phyloP scores from a whole-genome alignment of 768 basidiomycete species.

The Hemileccinum impolitum region DNA sequence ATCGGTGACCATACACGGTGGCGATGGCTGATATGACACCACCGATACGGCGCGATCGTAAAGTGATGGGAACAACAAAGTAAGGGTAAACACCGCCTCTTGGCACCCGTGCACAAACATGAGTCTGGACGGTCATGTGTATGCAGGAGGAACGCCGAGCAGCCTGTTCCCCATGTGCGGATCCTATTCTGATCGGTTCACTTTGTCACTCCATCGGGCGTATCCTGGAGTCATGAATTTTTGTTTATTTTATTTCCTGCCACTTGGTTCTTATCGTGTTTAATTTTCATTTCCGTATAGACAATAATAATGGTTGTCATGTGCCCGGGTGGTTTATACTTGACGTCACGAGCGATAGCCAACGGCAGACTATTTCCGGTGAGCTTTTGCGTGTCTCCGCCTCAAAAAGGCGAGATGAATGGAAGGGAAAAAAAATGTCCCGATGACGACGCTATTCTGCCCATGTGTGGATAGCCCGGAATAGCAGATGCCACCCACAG shows the following conservation, averaged over 20 bases:
- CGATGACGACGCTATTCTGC: conserved; percentile 14
- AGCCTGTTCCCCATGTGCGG: conserved; percentile 1
- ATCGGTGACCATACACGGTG: conserved; percentile 15
- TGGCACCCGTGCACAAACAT: conserved; percentile 15
- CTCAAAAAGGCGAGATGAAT: conserved; percentile 4
- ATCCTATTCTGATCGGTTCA: conserved; percentile 18
- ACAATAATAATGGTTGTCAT: background rate
- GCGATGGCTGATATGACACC: conserved; percentile 4
- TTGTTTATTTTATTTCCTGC: conserved; percentile 10
- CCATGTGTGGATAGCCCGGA: conserved; percentile 20
- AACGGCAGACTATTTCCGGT: conserved; percentile 1
- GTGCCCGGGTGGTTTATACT: conserved; percentile 7
- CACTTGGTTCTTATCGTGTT: conserved; percentile 2
- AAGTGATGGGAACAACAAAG: conserved; percentile 7
- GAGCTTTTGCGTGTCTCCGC: background rate
- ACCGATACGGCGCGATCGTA: conserved; percentile 4
- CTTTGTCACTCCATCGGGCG: conserved; percentile 2
- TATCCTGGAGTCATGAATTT: conserved; percentile 3
- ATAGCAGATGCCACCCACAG: conserved; percentile 14
- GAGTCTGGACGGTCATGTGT: conserved; percentile 5
- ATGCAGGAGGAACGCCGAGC: conserved; percentile 7
- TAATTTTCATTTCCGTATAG: conserved; percentile 25
- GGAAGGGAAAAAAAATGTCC: conserved; percentile 4
- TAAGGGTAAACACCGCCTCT: conserved; percentile 22
- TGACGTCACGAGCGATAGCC: conserved; percentile 6